Conservation (phyloP, 2,329 filamentous ascomycete species). For the Rachicladosporium sp. region DNA sequence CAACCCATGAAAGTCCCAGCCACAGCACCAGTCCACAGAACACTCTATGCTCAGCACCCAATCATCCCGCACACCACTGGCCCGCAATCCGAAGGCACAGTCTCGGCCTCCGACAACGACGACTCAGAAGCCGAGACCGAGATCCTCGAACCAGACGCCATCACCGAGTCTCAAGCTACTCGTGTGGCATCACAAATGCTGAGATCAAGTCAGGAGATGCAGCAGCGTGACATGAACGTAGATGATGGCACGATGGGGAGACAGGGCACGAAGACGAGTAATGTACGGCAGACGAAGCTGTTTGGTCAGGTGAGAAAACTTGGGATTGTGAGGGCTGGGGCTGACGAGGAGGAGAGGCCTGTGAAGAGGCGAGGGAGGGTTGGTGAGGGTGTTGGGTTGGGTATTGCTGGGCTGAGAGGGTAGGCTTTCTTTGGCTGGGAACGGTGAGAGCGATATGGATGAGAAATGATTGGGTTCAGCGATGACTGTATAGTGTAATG, state of each 20-base stretch:
- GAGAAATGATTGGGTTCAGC: too few relatives aligned
- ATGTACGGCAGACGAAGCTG: conserved; percentile 47
- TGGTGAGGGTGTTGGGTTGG: conserved; percentile 41
- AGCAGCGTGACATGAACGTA: neutral
- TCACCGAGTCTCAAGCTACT: conserved; percentile 64
- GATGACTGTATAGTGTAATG: too few relatives aligned
- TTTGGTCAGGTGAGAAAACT: conserved; percentile 51
- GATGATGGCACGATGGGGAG: conserved; percentile 12
- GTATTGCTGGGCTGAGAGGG: conserved; percentile 31
- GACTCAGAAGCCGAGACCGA: conserved; percentile 43
- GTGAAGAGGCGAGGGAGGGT: conserved; percentile 40
- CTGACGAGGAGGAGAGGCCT: conserved; percentile 13
- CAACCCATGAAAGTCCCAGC: conserved; percentile 23
- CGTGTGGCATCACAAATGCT: conserved; percentile 58
- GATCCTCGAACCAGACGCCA: conserved; percentile 40
- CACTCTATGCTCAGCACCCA: conserved; percentile 15
- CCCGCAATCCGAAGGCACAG: conserved; percentile 47
- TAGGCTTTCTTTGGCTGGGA: too few relatives aligned
- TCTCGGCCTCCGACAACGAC: conserved; percentile 52
- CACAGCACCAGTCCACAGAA: conserved; percentile 40
- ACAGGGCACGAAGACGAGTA: conserved; percentile 14
- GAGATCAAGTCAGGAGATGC: conserved; percentile 33
- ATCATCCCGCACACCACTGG: conserved; percentile 9
- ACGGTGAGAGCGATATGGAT: too few relatives aligned
- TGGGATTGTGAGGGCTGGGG: conserved; percentile 26